Conservation (phyloP, 2,329 filamentous ascomycete species). For the Madurella fahalii region DNA sequence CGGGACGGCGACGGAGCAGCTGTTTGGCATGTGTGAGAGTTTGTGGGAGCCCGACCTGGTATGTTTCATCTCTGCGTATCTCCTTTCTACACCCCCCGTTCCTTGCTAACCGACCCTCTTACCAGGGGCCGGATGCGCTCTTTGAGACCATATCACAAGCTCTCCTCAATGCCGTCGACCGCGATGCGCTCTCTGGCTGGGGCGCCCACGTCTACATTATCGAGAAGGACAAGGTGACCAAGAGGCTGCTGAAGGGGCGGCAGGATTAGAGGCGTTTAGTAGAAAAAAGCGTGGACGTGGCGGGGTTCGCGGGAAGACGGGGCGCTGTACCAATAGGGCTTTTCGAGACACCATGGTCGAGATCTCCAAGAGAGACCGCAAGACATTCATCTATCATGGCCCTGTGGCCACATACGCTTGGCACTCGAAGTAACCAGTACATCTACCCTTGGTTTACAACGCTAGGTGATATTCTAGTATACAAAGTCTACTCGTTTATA, state of each 20-base stretch:
- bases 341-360: conserved; percentile 8
- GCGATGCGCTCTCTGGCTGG: conserved; percentile 96
- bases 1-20: conserved; percentile 91
- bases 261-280: conserved; percentile 64
- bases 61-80: conserved; percentile 34
- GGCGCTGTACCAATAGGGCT: conserved; percentile 13
- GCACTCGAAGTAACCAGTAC: not conserved
- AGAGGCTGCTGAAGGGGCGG: conserved; percentile 95
- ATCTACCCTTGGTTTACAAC: not conserved
- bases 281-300: not conserved
- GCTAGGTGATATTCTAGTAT: conserved; percentile 14
- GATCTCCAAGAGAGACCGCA: conserved; percentile 6
- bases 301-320: not conserved
- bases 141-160: conserved; percentile 99
- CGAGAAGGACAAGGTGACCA: conserved; percentile 99
- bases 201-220: conserved; percentile 99
- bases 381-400: not conserved
- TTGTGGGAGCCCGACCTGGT: conserved; percentile 98
- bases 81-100: not conserved
- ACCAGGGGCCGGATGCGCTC: conserved; percentile 80
- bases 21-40: conserved; percentile 98
- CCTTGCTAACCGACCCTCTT: conserved; percentile 19
- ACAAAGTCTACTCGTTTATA: conserved; percentile 21
- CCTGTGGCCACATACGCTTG: not conserved
- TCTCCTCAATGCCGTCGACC: conserved; percentile 89